Evolutionary conservation across 75 land plant species (phyloP).

Genomic region (Pinus tabuliformis): DNA sequence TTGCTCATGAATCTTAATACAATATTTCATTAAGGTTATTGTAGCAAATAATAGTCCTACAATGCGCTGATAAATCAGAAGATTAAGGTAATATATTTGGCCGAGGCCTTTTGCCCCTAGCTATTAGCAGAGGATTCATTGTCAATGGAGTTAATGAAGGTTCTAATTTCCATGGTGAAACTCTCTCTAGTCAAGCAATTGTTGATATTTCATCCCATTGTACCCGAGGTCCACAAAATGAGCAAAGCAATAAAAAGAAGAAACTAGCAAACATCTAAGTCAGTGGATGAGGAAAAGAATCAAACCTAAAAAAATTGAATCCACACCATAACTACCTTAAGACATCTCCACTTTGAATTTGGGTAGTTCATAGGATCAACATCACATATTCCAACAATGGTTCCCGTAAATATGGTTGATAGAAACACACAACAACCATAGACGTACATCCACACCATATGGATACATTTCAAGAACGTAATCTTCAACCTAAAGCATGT

Average conservation of each 20-base stretch:
- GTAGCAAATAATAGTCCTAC: too few species aligned
- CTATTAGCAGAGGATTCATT: background rate
- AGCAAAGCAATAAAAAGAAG: background rate
- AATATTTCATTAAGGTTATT: too few species aligned
- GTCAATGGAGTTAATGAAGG: constrained; percentile 21
- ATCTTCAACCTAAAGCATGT: background rate
- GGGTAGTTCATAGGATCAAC: constrained; percentile 61
- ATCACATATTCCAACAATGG: constrained; percentile 57
- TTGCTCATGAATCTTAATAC: too few species aligned
- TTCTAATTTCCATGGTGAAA: constrained; percentile 66
- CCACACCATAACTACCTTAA: constrained; percentile 35
- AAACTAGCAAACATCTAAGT: background rate
- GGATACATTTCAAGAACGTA: background rate
- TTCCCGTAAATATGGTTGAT: constrained; percentile 33
- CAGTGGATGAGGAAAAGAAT: background rate
- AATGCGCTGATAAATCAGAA: constrained; percentile 38
- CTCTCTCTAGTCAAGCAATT: constrained; percentile 38
- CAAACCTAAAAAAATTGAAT: background rate
- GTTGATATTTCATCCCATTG: constrained; percentile 56
- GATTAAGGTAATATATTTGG: constrained; percentile 8
- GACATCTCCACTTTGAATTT: constrained; percentile 68
- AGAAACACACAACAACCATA: too few species aligned
- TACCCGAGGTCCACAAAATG: constrained; percentile 35
- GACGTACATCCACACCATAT: background rate
- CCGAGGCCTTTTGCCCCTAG: constrained; percentile 8